phyloP scores from a whole-genome alignment of 306 rosid species.

The Cucurbita maxima region DNA sequence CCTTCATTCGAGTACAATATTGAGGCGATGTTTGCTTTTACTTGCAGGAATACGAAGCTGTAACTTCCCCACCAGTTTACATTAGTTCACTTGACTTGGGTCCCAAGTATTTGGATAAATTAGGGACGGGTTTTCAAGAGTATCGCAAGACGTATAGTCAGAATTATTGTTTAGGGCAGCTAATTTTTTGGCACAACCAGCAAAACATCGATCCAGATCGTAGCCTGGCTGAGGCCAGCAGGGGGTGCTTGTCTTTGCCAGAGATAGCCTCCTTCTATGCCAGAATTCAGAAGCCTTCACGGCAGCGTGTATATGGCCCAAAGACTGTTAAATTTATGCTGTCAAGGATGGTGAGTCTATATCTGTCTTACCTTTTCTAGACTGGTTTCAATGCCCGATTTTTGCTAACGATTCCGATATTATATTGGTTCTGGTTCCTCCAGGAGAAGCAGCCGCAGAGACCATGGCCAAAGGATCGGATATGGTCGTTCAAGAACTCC shows the following conservation, averaged over 20 bases:
- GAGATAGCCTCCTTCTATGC: constrained; percentile 83
- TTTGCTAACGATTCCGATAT: background rate
- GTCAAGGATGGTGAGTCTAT: constrained; percentile 71
- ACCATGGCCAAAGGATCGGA: constrained; percentile 86
- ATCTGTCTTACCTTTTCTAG: background rate
- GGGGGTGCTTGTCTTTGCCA: constrained; percentile 87
- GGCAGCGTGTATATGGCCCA: constrained; percentile 84
- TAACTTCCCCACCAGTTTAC: constrained; percentile 93
- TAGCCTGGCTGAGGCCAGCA: constrained; percentile 50
- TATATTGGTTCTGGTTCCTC: background rate
- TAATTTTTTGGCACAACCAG: constrained; percentile 93
- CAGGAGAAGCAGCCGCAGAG: constrained; percentile 93
- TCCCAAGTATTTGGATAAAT: constrained; percentile 64
- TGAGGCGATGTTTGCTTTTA: background rate
- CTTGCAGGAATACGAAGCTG: constrained; percentile 58
- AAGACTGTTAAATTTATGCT: constrained; percentile 77
- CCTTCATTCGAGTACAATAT: background rate
- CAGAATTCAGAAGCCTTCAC: constrained; percentile 68
- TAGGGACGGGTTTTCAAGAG: constrained; percentile 74
- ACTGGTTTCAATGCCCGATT: background rate
- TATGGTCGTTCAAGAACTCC: constrained; percentile 72
- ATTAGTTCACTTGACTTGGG: constrained; percentile 99
- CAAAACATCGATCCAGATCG: constrained; percentile 66
- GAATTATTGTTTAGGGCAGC: constrained; percentile 94
- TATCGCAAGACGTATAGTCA: constrained; percentile 74